Conservation (phyloP, 176 grass and related monocot genomes). For the Alloteropsis semialata region DNA sequence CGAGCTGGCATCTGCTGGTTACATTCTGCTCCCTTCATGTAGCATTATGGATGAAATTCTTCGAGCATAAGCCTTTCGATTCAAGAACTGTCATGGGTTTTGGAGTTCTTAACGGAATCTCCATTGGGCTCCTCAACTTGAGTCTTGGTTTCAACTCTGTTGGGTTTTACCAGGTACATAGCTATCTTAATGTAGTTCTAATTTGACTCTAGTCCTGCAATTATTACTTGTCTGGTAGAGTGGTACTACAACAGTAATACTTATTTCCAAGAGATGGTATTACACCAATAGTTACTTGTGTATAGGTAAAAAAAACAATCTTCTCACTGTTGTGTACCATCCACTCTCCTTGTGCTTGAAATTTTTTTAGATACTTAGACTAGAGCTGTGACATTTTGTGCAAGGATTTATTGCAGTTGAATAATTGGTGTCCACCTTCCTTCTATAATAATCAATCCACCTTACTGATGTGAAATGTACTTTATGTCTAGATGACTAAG, state of each 20-base stretch:
- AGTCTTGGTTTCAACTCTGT: slow-evolving; percentile 99
- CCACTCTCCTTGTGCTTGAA: slow-evolving; percentile 18
- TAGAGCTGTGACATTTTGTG: slow-evolving; percentile 25
- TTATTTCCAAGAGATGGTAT: not conserved
- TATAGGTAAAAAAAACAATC: slow-evolving; percentile 21
- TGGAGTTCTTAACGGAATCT: slow-evolving; percentile 97
- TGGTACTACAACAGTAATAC: slow-evolving; percentile 19
- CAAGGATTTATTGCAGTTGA: slow-evolving; percentile 29
- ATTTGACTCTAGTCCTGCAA: slow-evolving; percentile 17
- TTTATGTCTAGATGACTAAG: slow-evolving; percentile 88
- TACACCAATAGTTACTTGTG: slow-evolving; percentile 23
- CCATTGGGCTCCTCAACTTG: slow-evolving; percentile 97
- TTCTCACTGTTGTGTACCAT: slow-evolving; percentile 23
- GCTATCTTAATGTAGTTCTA: slow-evolving; percentile 12
- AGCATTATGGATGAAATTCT: slow-evolving; percentile 89
- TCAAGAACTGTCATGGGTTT: slow-evolving; percentile 96
- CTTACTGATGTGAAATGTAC: slow-evolving; percentile 47
- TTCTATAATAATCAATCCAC: slow-evolving; percentile 49
- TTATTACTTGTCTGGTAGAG: slow-evolving; percentile 5
- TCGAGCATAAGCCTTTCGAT: slow-evolving; percentile 98
- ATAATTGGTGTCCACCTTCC: slow-evolving; percentile 31
- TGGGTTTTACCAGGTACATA: slow-evolving; percentile 96
- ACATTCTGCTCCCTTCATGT: slow-evolving; percentile 98
- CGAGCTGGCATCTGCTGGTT: slow-evolving; percentile 98
- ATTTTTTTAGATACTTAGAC: slow-evolving; percentile 11